Percentiles rank a stretch among this genome's conserved stretches.
Conservation (phyloP, 768 basidiomycete genomes). For the Trametes punicea region DNA sequence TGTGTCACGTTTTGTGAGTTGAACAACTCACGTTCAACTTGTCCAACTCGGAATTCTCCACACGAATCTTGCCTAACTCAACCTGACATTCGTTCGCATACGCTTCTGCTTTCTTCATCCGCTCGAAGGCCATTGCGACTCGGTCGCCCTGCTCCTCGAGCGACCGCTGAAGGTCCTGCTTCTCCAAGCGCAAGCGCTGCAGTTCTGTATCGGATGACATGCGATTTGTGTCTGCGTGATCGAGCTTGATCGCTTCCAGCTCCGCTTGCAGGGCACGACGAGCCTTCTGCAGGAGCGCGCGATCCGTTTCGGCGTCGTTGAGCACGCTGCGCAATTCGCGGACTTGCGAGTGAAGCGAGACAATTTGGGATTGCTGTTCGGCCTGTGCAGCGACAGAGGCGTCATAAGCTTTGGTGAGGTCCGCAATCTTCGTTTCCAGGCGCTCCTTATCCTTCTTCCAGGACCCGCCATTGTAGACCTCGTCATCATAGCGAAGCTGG, state of each 20-base stretch:
- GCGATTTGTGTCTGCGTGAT: slow-evolving; percentile 66
- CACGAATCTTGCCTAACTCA: slow-evolving; percentile 70
- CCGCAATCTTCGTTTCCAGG: slow-evolving; percentile 76
- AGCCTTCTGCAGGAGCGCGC: slow-evolving; percentile 75
- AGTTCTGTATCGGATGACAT: slow-evolving; percentile 70
- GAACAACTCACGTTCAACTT: slow-evolving; percentile 58
- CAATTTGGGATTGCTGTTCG: slow-evolving; percentile 83
- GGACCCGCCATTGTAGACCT: slow-evolving; percentile 69
- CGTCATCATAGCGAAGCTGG: slow-evolving; percentile 71
- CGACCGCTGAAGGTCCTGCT: slow-evolving; percentile 76
- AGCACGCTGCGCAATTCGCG: slow-evolving; percentile 76
- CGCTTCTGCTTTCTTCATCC: slow-evolving; percentile 78
- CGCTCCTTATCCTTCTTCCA: slow-evolving; percentile 91
- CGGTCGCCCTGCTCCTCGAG: slow-evolving; percentile 78
- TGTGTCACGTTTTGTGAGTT: background rate
- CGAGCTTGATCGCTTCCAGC: slow-evolving; percentile 75
- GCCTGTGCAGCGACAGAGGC: slow-evolving; percentile 65
- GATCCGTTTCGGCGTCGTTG: slow-evolving; percentile 83
- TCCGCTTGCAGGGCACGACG: slow-evolving; percentile 77
- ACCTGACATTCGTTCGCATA: slow-evolving; percentile 72
- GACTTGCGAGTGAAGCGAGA: slow-evolving; percentile 80
- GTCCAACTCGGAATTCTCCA: slow-evolving; percentile 82
- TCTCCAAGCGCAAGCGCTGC: slow-evolving; percentile 72
- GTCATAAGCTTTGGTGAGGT: slow-evolving; percentile 74
- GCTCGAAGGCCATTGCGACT: slow-evolving; percentile 64